Percentiles rank a stretch among this genome's conserved stretches.
These are phyloP conservation scores for Eragrostis tef DNA, from an alignment of 202 grass and related monocot genomes.

Conservation along the genomic window DNA sequence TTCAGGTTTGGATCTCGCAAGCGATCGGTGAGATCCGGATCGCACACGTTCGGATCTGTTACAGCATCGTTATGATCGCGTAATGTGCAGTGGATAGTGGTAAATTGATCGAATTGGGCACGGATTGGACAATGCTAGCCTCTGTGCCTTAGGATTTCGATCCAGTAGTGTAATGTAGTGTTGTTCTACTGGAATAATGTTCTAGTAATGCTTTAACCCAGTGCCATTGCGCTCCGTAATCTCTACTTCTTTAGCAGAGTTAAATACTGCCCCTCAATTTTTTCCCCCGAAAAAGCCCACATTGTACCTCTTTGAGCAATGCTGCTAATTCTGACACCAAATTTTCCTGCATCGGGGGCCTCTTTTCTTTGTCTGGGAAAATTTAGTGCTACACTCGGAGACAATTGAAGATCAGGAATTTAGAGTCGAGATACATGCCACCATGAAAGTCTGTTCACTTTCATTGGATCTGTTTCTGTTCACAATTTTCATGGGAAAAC, in stretches of 20 bases:
- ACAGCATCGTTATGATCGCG: slow-evolving; percentile 1
- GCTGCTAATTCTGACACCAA: background rate
- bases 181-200: background rate
- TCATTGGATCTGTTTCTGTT: background rate
- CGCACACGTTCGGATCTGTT: slow-evolving; percentile 41
- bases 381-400: background rate
- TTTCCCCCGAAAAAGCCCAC: too few species aligned
- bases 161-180: background rate
- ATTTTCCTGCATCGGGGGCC: background rate
- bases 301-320: background rate
- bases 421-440: background rate
- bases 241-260: background rate
- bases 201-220: background rate
- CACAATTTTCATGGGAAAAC: background rate
- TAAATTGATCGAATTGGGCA: background rate
- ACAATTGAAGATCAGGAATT: background rate
- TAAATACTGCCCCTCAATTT: too few species aligned
- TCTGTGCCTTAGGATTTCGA: background rate
- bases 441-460: background rate
- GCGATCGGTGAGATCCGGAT: slow-evolving; percentile 37
- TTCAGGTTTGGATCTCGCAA: slow-evolving; percentile 4
- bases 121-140: slow-evolving; percentile 16
- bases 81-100: background rate
- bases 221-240: background rate
- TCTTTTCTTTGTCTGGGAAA: background rate